A percentile compares a stretch with the other conserved stretches of the same genome.
Conservation (phyloP, 805 yeast species). For the Ogataea nitratoaversa region DNA sequence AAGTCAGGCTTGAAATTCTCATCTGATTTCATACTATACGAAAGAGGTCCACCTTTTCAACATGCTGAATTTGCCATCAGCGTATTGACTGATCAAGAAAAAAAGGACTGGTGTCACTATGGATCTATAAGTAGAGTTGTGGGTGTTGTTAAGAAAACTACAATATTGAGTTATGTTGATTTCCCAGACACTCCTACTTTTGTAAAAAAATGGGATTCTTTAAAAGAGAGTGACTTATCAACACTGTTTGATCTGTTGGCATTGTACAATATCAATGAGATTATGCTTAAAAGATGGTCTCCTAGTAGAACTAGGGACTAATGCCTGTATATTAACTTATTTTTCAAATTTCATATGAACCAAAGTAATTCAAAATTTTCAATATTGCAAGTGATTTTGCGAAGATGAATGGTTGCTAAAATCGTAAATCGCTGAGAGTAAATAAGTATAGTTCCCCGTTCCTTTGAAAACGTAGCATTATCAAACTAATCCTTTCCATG, state of each 20-base stretch:
- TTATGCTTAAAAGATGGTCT: conserved; percentile 76
- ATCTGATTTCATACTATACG: conserved; percentile 75
- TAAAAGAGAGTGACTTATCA: conserved; percentile 9
- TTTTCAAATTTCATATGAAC: too few relatives aligned
- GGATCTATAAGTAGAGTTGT: conserved; percentile 74
- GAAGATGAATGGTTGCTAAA: too few relatives aligned
- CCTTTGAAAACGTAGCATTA: too few relatives aligned
- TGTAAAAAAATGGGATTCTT: conserved; percentile 12
- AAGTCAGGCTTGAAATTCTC: conserved; percentile 91
- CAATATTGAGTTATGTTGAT: conserved; percentile 66
- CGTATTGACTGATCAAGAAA: conserved; percentile 12
- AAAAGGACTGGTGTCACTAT: conserved; percentile 49
- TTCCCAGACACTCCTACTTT: conserved; percentile 39
- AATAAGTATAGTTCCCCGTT: too few relatives aligned
- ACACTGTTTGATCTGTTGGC: conserved; percentile 32
- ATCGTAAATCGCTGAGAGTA: too few relatives aligned
- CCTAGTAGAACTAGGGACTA: conserved; percentile 81
- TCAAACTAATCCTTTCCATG: conserved; percentile 54
- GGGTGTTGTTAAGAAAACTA: conserved; percentile 78
- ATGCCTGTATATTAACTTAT: background rate
- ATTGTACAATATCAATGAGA: conserved; percentile 54
- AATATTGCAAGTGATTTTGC: too few relatives aligned
- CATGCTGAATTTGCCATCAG: conserved; percentile 83
- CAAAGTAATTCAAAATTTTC: too few relatives aligned
- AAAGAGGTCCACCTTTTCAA: conserved; percentile 90